A percentile compares a stretch with the other conserved stretches of the same genome.
phyloP scores from a whole-genome alignment of 208 protist species.

The Acanthamoeba quina region DNA sequence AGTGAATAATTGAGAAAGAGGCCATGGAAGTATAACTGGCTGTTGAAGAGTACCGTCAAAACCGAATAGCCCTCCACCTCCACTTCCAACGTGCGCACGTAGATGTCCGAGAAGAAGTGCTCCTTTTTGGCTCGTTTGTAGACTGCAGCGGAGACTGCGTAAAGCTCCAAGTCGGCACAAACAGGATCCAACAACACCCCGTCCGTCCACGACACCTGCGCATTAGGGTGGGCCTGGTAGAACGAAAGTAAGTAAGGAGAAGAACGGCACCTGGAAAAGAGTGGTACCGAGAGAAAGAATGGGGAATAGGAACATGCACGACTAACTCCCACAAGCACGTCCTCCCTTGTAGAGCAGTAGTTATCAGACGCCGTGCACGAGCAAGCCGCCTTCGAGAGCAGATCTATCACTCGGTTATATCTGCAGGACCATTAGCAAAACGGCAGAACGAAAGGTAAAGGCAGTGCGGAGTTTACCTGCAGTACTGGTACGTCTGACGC shows the following conservation, averaged over 20 bases:
- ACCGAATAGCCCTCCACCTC: neutral
- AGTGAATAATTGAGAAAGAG: too few species aligned
- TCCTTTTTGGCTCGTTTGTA: neutral
- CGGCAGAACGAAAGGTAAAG: too few species aligned
- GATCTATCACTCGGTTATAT: neutral
- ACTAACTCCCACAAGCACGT: neutral
- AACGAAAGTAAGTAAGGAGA: neutral
- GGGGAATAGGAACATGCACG: neutral
- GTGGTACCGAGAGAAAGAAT: neutral
- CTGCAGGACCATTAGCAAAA: too few species aligned
- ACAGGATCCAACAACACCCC: neutral
- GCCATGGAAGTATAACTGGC: too few species aligned
- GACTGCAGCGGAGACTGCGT: neutral
- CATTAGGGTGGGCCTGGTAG: neutral
- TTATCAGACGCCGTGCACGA: neutral
- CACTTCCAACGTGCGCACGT: neutral
- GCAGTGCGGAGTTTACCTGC: neutral
- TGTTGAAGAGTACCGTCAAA: neutral
- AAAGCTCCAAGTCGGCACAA: neutral
- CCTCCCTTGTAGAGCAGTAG: neutral
- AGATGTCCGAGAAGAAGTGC: constrained; percentile 12
- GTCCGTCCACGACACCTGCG: neutral
- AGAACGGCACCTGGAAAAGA: too few species aligned
- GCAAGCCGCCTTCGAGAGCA: neutral
- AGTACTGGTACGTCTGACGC: neutral